Conservation (phyloP, 768 basidiomycete genomes). For the Trametes punicea region DNA sequence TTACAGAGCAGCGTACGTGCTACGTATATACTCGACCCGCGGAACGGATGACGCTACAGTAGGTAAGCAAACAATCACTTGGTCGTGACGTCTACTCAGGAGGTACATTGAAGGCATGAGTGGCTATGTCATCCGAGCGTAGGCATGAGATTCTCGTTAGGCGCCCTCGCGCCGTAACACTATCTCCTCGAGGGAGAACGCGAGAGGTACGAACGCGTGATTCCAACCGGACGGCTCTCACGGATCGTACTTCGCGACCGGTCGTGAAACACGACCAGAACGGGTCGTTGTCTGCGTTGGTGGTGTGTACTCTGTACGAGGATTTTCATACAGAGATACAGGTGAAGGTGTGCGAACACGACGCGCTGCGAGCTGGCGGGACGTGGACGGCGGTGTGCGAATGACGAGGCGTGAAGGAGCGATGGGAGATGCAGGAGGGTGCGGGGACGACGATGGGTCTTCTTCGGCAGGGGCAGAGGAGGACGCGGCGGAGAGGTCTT, state of each 20-base stretch:
- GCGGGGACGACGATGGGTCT: background rate
- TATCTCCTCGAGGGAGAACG: constrained; percentile 7
- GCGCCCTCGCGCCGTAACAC: too few relatives aligned
- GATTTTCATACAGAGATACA: too few relatives aligned
- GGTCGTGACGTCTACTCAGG: too few relatives aligned
- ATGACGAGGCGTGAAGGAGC: constrained; percentile 1
- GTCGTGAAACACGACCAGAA: constrained; percentile 7
- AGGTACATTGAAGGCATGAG: too few relatives aligned
- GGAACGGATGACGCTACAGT: too few relatives aligned
- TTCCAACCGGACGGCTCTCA: constrained; percentile 4
- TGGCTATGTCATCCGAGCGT: too few relatives aligned
- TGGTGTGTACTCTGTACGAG: constrained; percentile 4
- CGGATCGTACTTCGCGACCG: constrained; percentile 9
- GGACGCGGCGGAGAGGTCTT: background rate
- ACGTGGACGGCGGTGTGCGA: background rate
- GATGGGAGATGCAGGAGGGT: background rate
- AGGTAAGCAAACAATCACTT: too few relatives aligned
- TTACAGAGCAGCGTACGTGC: too few relatives aligned
- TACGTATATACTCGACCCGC: too few relatives aligned
- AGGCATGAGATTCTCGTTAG: too few relatives aligned
- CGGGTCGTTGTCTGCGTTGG: constrained; percentile 11
- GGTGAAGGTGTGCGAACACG: background rate
- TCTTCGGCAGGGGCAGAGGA: constrained; percentile 5
- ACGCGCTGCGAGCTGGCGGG: background rate
- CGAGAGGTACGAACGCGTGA: constrained; percentile 6